These are phyloP conservation scores for Wickerhamiella sergipiensis DNA, from an alignment of 805 yeast species.

Conservation along the genomic window DNA sequence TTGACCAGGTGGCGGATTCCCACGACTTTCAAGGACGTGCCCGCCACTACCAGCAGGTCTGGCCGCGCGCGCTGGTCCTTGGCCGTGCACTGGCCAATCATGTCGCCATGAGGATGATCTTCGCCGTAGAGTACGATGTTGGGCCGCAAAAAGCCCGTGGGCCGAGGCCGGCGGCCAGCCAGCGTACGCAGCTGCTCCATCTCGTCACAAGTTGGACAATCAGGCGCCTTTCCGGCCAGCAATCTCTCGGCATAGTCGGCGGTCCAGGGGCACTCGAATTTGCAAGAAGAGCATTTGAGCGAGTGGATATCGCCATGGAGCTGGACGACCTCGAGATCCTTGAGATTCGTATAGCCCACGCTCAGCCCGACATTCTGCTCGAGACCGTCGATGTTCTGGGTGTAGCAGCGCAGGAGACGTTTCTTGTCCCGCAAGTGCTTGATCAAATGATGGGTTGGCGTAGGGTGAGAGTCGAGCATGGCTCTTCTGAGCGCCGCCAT, in stretches of 20 bases:
- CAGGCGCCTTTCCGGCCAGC: constrained; percentile 55
- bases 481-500: constrained; percentile 67
- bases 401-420: constrained; percentile 71
- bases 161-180: constrained; percentile 62
- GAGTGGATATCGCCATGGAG: constrained; percentile 78
- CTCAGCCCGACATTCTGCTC: constrained; percentile 53
- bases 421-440: constrained; percentile 43
- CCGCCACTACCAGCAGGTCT: constrained; percentile 73
- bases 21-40: constrained; percentile 82
- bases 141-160: constrained; percentile 73
- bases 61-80: constrained; percentile 51
- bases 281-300: constrained; percentile 65
- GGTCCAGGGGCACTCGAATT: constrained; percentile 46
- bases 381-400: constrained; percentile 88
- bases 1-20: constrained; percentile 76
- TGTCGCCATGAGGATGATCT: constrained; percentile 76
- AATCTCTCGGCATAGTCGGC: constrained; percentile 34
- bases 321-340: constrained; percentile 63
- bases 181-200: constrained; percentile 41
- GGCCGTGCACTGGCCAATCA: constrained; percentile 55
- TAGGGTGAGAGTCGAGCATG: constrained; percentile 57
- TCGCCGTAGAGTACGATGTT: constrained; percentile 88
- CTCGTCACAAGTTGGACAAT: constrained; percentile 56
- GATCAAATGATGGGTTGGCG: constrained; percentile 72
- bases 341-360: constrained; percentile 39